Base-by-base conservation (phyloP, 2,329 filamentous ascomycete genomes). In the Camillea tinctor region DNA sequence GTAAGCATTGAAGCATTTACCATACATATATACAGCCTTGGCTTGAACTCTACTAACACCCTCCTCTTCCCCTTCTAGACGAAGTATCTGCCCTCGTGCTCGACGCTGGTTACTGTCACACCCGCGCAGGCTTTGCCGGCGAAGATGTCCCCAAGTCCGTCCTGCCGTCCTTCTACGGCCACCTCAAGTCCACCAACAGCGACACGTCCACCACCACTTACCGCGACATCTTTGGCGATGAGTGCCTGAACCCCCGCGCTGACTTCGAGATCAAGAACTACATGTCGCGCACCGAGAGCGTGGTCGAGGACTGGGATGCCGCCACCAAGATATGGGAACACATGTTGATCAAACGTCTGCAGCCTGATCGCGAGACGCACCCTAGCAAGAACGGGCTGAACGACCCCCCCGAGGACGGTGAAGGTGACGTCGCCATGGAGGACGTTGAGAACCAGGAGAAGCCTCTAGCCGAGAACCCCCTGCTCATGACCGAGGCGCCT, bases 61-160 rank as follows among this genome's bases (percentile, higher is more conserved):
- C 58, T 44, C 19, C 40, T 58, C 58, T 62, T 56, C 19, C 60
- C 60, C 57, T 56, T 60, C 60, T 70, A 97, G 95, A 99, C 81
- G 95, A 99, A 81, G 93, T 99, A 66, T 96, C 93, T 40, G 96
- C 96, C 56, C 90, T 99, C 68, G 92, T 99, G 44, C 91, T 99
- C 73, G 95, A 99, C 74, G 91, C 95, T 2, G 95, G 96, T 63
- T 97, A 93, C 79, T 92, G 91, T 72, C 89, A 88, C 68, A 93
- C 91, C 49, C 93, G 96, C 77, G 95, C 93, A 61, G 95, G 95
- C 60, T 99, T 98, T 73, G 96, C 96, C 13, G 95, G 96, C 73
- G 96, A 99, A 84, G 95, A 99, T 78, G 90, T 93, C 0, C 95
- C 95, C 68, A 98, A 98, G 80, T 93, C 92, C 26, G 88, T 98